A percentile compares a stretch with the other conserved stretches of the same genome.
Evolutionary conservation across 2,329 filamentous ascomycete species (phyloP).

Genomic region (Sclerotinia borealis): DNA sequence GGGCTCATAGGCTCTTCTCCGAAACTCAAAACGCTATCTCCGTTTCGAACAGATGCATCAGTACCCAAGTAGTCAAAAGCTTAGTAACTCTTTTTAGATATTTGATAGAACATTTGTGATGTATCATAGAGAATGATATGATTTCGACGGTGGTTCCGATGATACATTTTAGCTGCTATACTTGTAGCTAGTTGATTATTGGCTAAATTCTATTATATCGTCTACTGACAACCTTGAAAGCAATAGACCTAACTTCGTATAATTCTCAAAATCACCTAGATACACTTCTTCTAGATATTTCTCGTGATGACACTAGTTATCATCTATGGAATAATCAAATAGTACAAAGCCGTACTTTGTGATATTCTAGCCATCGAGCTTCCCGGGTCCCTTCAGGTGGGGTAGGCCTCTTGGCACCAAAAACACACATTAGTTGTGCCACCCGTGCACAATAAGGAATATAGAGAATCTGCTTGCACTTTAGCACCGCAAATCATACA

Average conservation of each 20-base stretch:
- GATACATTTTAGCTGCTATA: not conserved
- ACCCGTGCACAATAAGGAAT: not conserved
- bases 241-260: not conserved
- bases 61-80: not conserved
- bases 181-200: not conserved
- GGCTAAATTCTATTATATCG: not conserved
- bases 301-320: not conserved
- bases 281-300: not conserved
- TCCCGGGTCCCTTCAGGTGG: constrained; percentile 7
- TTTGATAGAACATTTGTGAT: not conserved
- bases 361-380: not conserved
- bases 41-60: not conserved
- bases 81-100: not conserved
- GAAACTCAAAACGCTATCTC: constrained; percentile 4
- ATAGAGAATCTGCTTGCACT: not conserved
- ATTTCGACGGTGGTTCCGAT: not conserved
- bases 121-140: not conserved
- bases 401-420: not conserved
- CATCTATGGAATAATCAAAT: not conserved
- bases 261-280: not conserved
- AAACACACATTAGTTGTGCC: constrained; percentile 2
- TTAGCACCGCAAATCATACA: not conserved
- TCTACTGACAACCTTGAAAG: not conserved
- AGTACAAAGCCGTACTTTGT: not conserved
- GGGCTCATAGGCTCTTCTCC: not conserved